Conservation (phyloP, 192 early-diverging fungal genomes). For the Gonapodya prolifera region DNA sequence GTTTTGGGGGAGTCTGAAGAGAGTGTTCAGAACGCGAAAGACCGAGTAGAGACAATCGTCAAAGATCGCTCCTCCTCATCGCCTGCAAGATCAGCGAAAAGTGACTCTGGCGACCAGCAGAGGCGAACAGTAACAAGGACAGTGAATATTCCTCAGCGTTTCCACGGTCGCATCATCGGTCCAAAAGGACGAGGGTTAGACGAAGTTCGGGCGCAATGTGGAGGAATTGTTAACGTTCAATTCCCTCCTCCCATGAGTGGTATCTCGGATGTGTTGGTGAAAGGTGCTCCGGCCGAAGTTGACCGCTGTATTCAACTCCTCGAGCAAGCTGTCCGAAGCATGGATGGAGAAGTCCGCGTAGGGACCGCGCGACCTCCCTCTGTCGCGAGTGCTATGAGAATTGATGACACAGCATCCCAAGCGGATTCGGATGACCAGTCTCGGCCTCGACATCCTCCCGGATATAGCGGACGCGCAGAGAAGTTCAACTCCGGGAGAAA, state of each 20-base stretch:
- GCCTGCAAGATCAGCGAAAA: neutral
- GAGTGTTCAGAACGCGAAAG: neutral
- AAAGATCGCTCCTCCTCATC: neutral
- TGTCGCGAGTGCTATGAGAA: neutral
- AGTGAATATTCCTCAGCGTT: neutral
- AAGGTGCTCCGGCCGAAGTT: neutral
- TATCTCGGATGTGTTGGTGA: neutral
- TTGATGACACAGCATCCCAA: neutral
- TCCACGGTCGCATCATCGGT: neutral
- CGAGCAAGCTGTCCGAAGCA: neutral
- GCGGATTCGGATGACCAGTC: neutral
- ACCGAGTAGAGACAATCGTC: neutral
- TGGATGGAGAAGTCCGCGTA: neutral
- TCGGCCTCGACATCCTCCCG: neutral
- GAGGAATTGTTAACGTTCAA: neutral
- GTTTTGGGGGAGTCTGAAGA: neutral
- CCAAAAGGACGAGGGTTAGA: neutral
- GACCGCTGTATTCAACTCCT: constrained; percentile 1
- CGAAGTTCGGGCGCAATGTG: neutral
- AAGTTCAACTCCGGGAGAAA: neutral
- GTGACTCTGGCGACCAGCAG: neutral
- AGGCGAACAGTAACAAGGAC: neutral
- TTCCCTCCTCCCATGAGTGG: neutral
- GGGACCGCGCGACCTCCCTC: neutral
- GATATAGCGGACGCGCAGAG: constrained; percentile 1